phyloP scores from a whole-genome alignment of 2,329 filamentous ascomycete species.

The Sporothrix humicola region DNA sequence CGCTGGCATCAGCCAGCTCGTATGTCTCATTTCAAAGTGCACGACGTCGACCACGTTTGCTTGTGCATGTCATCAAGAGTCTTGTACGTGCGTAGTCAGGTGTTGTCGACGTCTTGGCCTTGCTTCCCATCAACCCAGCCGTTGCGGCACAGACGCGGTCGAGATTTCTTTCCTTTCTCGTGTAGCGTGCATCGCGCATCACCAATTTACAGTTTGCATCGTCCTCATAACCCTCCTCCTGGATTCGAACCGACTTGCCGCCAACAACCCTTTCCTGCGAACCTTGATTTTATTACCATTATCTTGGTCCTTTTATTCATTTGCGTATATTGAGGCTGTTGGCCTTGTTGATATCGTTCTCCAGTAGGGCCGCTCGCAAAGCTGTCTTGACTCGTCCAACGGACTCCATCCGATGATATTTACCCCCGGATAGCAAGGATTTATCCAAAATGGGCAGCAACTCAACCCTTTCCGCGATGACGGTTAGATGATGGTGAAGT shows the following conservation, averaged over 20 bases:
- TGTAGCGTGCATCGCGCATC: background rate
- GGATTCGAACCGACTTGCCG: conserved; percentile 7
- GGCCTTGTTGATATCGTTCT: background rate
- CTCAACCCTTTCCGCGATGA: background rate
- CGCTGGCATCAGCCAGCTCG: background rate
- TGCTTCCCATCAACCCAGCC: background rate
- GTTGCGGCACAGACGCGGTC: background rate
- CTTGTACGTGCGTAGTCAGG: background rate
- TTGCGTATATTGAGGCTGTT: background rate
- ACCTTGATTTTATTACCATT: too few species aligned
- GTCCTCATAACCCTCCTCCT: background rate
- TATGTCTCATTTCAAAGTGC: background rate
- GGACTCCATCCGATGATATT: background rate
- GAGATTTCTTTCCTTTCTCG: background rate
- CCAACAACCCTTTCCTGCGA: background rate
- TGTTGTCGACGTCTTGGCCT: too few species aligned
- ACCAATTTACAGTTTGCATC: background rate
- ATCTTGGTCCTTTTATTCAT: too few species aligned
- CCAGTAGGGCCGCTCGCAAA: background rate
- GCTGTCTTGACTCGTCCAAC: background rate
- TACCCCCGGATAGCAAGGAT: background rate
- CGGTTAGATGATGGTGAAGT: background rate
- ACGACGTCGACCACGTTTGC: background rate
- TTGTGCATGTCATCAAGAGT: background rate
- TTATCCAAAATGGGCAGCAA: conserved; percentile 9